These are phyloP conservation scores for Cladophialophora exuberans DNA, from an alignment of 2,329 filamentous ascomycete species.

Conservation along the genomic window DNA sequence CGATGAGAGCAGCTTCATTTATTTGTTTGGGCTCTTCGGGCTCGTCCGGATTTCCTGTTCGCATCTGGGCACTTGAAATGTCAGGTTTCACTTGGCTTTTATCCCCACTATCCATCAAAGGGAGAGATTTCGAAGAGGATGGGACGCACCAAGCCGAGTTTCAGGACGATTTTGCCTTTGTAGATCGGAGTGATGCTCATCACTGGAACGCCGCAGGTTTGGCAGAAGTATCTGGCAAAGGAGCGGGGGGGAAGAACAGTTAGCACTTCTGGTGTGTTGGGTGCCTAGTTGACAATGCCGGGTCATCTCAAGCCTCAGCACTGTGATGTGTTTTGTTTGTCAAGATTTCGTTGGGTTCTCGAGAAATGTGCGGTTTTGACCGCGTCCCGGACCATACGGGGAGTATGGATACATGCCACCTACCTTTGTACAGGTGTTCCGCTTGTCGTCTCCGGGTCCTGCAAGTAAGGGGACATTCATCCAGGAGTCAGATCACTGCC, in stretches of 20 bases:
- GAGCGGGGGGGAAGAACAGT: too few relatives aligned
- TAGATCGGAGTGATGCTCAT: slow-evolving; percentile 47
- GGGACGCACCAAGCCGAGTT: slow-evolving; percentile 49
- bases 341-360: background rate
- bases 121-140: too few relatives aligned
- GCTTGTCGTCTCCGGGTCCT: slow-evolving; percentile 50
- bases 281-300: background rate
- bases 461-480: too few relatives aligned
- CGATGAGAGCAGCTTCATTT: slow-evolving; percentile 81
- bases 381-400: background rate
- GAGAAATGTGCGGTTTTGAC: background rate
- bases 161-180: slow-evolving; percentile 51
- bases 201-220: slow-evolving; percentile 53
- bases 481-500: background rate
- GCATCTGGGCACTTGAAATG: slow-evolving; percentile 15
- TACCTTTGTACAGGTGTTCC: slow-evolving; percentile 46
- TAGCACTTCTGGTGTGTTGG: too few relatives aligned
- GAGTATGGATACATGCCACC: background rate
- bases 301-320: background rate
- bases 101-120: too few relatives aligned
- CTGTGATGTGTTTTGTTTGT: background rate
- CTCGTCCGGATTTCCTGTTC: slow-evolving; percentile 34
- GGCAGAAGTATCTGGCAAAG: slow-evolving; percentile 51
- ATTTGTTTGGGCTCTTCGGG: slow-evolving; percentile 60
- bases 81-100: slow-evolving; percentile 4